A percentile compares a stretch with the other conserved stretches of the same genome.
These are phyloP conservation scores for Dothistroma septosporum DNA, from an alignment of 2,329 filamentous ascomycete genomes.

Conservation along the genomic window DNA sequence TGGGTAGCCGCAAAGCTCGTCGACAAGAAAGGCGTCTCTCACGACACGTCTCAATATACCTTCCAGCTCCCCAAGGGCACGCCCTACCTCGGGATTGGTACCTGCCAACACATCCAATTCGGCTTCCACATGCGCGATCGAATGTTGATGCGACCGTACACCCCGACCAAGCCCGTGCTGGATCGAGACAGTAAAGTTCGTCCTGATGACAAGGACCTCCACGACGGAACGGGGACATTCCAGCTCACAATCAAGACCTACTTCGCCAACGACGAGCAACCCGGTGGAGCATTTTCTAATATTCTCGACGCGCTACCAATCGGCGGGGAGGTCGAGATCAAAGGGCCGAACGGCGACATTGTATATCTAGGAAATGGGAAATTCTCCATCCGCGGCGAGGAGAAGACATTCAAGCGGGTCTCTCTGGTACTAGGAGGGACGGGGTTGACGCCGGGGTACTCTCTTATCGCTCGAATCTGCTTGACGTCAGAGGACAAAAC, in stretches of 20 bases:
- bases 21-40: conserved; percentile 38
- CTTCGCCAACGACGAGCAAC: conserved; percentile 45
- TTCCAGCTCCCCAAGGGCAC: conserved; percentile 43
- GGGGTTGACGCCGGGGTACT: conserved; percentile 52
- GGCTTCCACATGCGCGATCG: conserved; percentile 52
- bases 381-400: conserved; percentile 45
- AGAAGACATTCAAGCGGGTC: conserved; percentile 43
- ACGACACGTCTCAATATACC: conserved; percentile 47
- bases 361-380: conserved; percentile 46
- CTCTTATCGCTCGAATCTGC: conserved; percentile 47
- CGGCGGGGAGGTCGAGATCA: conserved; percentile 50
- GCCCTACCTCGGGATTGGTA: conserved; percentile 45
- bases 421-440: conserved; percentile 50
- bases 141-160: conserved; percentile 50
- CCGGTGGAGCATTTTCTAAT: conserved; percentile 53
- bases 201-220: conserved; percentile 26
- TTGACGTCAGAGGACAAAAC: conserved; percentile 30
- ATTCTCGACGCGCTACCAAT: conserved; percentile 50
- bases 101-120: conserved; percentile 51
- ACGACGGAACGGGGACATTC: conserved; percentile 42
- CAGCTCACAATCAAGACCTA: conserved; percentile 52
- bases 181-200: conserved; percentile 7
- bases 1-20: conserved; percentile 47
- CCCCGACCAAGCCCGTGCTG: conserved; percentile 47
- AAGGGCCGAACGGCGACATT: conserved; percentile 51